Conservation (phyloP, 2,329 filamentous ascomycete genomes). For the Scolecobasidium constrictum region DNA sequence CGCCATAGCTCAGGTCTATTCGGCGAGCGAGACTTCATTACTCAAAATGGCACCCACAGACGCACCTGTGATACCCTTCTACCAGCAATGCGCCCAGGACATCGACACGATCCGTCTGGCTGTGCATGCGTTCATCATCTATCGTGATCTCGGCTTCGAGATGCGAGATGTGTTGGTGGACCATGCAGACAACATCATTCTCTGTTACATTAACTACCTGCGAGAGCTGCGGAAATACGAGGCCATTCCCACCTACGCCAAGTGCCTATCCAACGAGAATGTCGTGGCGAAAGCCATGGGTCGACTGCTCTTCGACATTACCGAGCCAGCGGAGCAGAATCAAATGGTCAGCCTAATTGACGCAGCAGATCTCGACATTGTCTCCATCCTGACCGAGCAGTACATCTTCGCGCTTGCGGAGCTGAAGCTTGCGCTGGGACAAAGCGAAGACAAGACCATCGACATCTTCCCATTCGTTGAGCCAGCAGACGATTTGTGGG, state of each 20-base stretch:
- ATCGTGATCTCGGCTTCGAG: slow-evolving; percentile 46
- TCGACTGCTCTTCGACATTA: slow-evolving; percentile 64
- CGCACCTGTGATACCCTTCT: slow-evolving; percentile 7
- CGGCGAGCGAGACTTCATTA: slow-evolving; percentile 18
- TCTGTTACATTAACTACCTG: slow-evolving; percentile 72
- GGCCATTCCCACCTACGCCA: slow-evolving; percentile 79
- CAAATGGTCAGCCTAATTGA: slow-evolving; percentile 64
- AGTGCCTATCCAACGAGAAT: slow-evolving; percentile 51
- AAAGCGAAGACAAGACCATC: slow-evolving; percentile 18
- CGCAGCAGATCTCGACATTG: slow-evolving; percentile 60
- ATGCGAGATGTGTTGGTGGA: slow-evolving; percentile 17
- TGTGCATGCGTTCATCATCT: slow-evolving; percentile 50
- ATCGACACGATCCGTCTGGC: slow-evolving; percentile 33
- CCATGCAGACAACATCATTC: slow-evolving; percentile 62
- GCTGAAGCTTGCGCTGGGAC: slow-evolving; percentile 11
- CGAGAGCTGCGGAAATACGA: slow-evolving; percentile 62
- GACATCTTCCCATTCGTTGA: slow-evolving; percentile 37
- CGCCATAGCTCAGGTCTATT: slow-evolving; percentile 26
- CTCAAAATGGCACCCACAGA: neutral
- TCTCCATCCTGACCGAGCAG: slow-evolving; percentile 63
- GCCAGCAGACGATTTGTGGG: slow-evolving; percentile 36
- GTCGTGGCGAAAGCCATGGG: slow-evolving; percentile 62
- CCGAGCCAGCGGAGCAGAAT: slow-evolving; percentile 52
- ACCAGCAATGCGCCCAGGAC: slow-evolving; percentile 24
- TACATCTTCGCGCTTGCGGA: slow-evolving; percentile 29